Base-by-base conservation (phyloP, 2,329 filamentous ascomycete genomes). In the Akanthomyces uredinophilus region DNA sequence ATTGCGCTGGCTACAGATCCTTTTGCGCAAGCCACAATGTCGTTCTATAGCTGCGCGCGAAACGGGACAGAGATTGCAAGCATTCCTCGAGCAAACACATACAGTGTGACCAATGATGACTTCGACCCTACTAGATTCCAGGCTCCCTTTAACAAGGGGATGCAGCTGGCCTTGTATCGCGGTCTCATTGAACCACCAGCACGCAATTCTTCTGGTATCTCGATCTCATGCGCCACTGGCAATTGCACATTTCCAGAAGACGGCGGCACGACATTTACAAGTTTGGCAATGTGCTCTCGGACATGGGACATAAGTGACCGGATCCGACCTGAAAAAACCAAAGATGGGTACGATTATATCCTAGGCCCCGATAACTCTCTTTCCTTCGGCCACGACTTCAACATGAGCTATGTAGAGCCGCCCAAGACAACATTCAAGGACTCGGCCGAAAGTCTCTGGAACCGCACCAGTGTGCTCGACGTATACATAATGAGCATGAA, bases 171-270 rank as follows among this genome's bases (percentile, higher is more conserved):
- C 24, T 13, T 24, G 6, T 60, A 52, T 47, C 47, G 46, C 4
- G 57, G 57, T 7, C 14, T 60, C n/a, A 5, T 60, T 27, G 37
- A 60, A 24, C 47, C 57, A 16, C 57, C 47, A 6, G 18, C 29
- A 1, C 44, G 51, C 27, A 51, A 47, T 22, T 60, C 57, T 5
- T 35, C 27, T 2, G 52, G 57, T 10, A n/a, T 60, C 11, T 32
- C 37, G 6, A 46, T 52, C 4, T 52, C 57, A 4, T 60, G 57
- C 8, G 20, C 47, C 13, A 60, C 44, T 14, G 57, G 57, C 11
- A 60, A 60, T n/a, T 60, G 47, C 47, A 60, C 57, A 24, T 60
- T 60, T 52, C 57, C 57, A 13, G 27, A 41, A 24, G 47, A 51
- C 22, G 14, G 7, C 4, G 47, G 47, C 7, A 47, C 39, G 18